Evolutionary conservation across 2,329 filamentous ascomycete species (phyloP).

Genomic region (Aspergillus piperis): DNA sequence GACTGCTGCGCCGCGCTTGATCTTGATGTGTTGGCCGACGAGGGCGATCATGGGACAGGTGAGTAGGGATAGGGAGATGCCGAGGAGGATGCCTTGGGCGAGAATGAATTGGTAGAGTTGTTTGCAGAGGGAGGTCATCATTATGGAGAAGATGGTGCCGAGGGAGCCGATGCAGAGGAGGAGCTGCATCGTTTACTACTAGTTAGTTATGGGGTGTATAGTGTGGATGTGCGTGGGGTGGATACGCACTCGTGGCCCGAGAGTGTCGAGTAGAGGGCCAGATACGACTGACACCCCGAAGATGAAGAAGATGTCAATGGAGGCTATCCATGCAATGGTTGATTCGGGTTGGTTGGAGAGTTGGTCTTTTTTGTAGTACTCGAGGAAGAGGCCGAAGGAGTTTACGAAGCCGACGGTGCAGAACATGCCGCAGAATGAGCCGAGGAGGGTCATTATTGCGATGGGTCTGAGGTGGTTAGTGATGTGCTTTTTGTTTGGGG

Average conservation of each 20-base stretch:
- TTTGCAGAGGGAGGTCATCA: constrained; percentile 62
- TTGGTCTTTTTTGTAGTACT: constrained; percentile 49
- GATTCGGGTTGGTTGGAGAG: constrained; percentile 41
- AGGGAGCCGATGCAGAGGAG: background rate
- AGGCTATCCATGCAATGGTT: constrained; percentile 51
- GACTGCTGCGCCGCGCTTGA: constrained; percentile 50
- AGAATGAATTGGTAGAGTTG: constrained; percentile 57
- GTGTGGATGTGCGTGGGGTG: constrained; percentile 9
- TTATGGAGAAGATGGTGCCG: constrained; percentile 56
- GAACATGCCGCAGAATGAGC: constrained; percentile 34
- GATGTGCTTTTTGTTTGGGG: background rate
- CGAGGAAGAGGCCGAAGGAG: constrained; percentile 51
- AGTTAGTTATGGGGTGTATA: background rate
- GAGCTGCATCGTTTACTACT: background rate
- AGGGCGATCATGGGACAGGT: constrained; percentile 50
- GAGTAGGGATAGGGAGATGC: constrained; percentile 42
- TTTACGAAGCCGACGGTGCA: constrained; percentile 48
- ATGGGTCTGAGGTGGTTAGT: constrained; percentile 21
- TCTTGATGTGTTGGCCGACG: constrained; percentile 52
- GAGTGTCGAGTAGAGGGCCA: constrained; percentile 29
- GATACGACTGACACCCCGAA: constrained; percentile 24
- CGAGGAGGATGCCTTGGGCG: constrained; percentile 27
- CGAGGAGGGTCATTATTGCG: constrained; percentile 32
- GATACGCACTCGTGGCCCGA: constrained; percentile 24
- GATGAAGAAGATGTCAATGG: constrained; percentile 36